A percentile compares a stretch with the other conserved stretches of the same genome.
phyloP scores from a whole-genome alignment of 2,329 filamentous ascomycete species.

The Drechslera avenae region DNA sequence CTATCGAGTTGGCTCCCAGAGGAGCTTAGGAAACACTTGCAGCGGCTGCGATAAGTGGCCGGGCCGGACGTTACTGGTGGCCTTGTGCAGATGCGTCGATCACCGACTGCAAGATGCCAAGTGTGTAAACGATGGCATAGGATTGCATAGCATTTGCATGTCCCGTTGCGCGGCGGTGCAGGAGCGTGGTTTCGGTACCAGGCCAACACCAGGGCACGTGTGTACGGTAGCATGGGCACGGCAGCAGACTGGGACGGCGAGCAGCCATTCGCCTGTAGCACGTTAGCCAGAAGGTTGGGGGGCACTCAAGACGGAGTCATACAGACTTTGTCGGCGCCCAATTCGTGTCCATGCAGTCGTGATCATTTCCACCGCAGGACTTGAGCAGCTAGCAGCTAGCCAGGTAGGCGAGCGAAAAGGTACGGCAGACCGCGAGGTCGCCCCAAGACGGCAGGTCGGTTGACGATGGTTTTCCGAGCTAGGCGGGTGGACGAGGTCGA shows the following conservation, averaged over 20 bases:
- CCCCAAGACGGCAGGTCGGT: conserved; percentile 43
- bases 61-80: conserved; percentile 46
- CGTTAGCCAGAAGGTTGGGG: conserved; percentile 26
- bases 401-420: conserved; percentile 28
- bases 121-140: conserved; percentile 19
- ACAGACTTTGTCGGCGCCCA: conserved; percentile 28
- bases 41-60: conserved; percentile 49
- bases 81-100: conserved; percentile 42
- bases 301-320: conserved; percentile 17
- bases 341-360: conserved; percentile 33
- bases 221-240: conserved; percentile 28
- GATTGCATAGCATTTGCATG: conserved; percentile 24
- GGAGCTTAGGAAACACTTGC: conserved; percentile 43
- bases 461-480: conserved; percentile 33
- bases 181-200: conserved; percentile 30
- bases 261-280: conserved; percentile 31
- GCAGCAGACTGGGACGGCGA: conserved; percentile 24
- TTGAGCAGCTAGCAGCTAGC: conserved; percentile 25
- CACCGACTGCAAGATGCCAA: conserved; percentile 40
- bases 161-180: conserved; percentile 24
- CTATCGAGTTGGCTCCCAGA: conserved; percentile 32
- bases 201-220: conserved; percentile 27
- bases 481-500: conserved; percentile 18
- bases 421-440: conserved; percentile 28
- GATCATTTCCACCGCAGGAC: conserved; percentile 43